Base-by-base conservation (phyloP, 148 eudicot genomes). In the Camellia granthamiana region DNA sequence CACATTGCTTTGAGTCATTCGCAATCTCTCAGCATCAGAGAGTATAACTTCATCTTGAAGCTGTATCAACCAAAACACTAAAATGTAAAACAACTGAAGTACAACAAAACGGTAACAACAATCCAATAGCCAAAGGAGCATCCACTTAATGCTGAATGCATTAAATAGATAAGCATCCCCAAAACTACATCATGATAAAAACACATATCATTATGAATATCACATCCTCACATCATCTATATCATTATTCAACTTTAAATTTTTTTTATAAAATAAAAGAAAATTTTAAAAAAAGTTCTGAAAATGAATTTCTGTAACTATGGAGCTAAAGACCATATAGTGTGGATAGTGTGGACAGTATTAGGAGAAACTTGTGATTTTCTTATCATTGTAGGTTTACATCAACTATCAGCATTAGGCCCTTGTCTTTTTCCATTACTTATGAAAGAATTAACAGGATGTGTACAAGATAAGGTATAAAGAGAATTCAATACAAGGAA, bases 41-140 rank as follows among this genome's bases (percentile, higher is more conserved):
- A 89, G 84, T 78, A 93, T 89, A 47, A 93, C 97, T 85, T 96
- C 99, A 92, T 96, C 99, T 79, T 96, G 98, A 82, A 96, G 92
- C 99, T 95, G 90, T 89, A 88, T 46, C 58, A 86, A 77, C 44
- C 65, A 65, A 79, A 59, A 58, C 47, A 41, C 44, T 8, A 61
- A 30, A 74, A 4, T 8, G 42, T 73, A 10, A 65, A 9, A 79
- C 4, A 75, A 55, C 44, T 23, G 18, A 56, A 68, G 74, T 56
- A 75, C 46, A 73, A 55, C 2, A 54, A 21, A 15, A 54, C 44
- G 44, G n/a, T 9, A 8, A 63, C 2, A 21, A 46, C 42, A 72
- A 11, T 14, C 61, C 19, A 51, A 72, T 38, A 23, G 19, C 41
- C 3, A 72, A 47, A n/a, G 6, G 61, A 74, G 60, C 65, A 41